Percentiles rank a stretch among this genome's conserved stretches.
phyloP scores from a whole-genome alignment of 2,329 filamentous ascomycete species.

The Ascochyta fabae region DNA sequence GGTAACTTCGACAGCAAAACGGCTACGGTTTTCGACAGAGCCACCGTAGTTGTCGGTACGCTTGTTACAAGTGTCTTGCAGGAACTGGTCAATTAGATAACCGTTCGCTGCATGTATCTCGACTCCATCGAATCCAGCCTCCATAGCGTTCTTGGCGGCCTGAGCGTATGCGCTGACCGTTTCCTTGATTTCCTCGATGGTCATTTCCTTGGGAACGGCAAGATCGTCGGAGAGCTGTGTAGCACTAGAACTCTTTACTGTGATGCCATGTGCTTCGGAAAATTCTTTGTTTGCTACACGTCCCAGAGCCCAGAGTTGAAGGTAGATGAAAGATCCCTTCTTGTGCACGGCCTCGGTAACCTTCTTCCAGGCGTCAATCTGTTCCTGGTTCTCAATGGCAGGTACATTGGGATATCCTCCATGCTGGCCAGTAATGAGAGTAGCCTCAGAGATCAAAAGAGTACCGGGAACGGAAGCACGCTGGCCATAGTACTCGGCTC shows the following conservation, averaged over 20 bases:
- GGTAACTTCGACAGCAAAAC: constrained; percentile 62
- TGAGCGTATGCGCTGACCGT: constrained; percentile 49
- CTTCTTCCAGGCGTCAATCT: constrained; percentile 63
- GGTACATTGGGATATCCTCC: constrained; percentile 61
- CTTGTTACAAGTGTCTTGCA: constrained; percentile 64
- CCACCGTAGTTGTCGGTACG: constrained; percentile 59
- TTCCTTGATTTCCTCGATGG: constrained; percentile 48
- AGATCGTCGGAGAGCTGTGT: constrained; percentile 50
- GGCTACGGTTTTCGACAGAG: constrained; percentile 58
- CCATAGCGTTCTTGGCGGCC: constrained; percentile 55
- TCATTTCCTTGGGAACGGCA: constrained; percentile 50
- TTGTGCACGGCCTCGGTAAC: constrained; percentile 68
- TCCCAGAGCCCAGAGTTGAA: constrained; percentile 68
- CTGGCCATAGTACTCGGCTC: constrained; percentile 62
- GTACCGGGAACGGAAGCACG: constrained; percentile 61
- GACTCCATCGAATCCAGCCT: constrained; percentile 67
- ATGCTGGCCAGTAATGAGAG: constrained; percentile 56
- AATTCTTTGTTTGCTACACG: constrained; percentile 56
- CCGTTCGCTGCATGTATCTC: constrained; percentile 66
- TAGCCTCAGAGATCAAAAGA: constrained; percentile 65
- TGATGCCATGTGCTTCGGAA: constrained; percentile 45
- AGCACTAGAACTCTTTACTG: constrained; percentile 43
- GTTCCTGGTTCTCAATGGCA: constrained; percentile 60
- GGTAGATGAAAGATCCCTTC: constrained; percentile 66
- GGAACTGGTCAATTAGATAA: constrained; percentile 71